Base-by-base conservation (phyloP, 345 rosid species). In the Litchi chinensis region DNA sequence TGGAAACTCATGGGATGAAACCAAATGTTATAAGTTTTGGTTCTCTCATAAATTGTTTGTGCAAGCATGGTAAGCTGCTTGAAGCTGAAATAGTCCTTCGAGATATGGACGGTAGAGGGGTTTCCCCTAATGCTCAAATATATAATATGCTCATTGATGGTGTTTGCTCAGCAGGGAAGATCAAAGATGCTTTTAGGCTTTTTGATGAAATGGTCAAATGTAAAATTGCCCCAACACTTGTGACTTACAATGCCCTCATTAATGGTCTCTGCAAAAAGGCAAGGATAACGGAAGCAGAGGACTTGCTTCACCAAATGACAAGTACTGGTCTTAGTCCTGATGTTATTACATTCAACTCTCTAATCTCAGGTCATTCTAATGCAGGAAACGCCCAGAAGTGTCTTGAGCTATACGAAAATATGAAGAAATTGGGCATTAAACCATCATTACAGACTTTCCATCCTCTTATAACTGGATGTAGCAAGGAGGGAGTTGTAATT, bases 81-180 rank as follows among this genome's bases (percentile, higher is more conserved):
- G 98, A 93, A 90, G 96, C 93, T 15, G 91, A 93, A 82, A 76
- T 91, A n/a, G 78, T 90, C 40, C 83, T 88, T 56, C 79, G 85
- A 67, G 93, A 93, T 82, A 90, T 91, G 95, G 76, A 83, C 70
- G 81, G 67, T 44, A 87, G 92, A 81, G 93, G 92, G 41, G 84
- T 91, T 79, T 73, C 70, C 68, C 93, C 95, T 7, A 88, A 88
- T 73, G 87, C 80, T 9, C 90, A 86, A 79, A 88, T 91, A 85
- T 93, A 90, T 77, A 95, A 95, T 78, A 89, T 91, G 90, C 85
- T 95, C 52, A 88, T 93, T 41, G 86, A 88, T 78, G 92, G 93
- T 71, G 72, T 85, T 75, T 91, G 91, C 81, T 59, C 79, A 9
- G 77, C 75, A 43, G 94, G 95, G 62, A 92, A 81, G 82, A 63